Evolutionary conservation across 805 yeast species (phyloP), one percentile per base, ranked within the genome.

Genomic region (Scheffersomyces lignosus): DNA sequence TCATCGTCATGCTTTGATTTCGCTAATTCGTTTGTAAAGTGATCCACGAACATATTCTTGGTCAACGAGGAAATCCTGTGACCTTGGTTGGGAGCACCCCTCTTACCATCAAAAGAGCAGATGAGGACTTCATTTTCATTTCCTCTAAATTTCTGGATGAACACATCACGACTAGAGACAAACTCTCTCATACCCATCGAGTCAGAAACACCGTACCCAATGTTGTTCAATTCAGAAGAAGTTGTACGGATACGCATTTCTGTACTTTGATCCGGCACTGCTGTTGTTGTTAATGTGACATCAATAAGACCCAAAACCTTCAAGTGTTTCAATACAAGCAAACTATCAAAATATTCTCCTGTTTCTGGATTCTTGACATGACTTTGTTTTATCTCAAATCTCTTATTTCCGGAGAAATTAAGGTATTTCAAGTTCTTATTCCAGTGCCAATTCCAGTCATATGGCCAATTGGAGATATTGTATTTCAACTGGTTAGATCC

Each of bases 381-480:
- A 34, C 75, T 66, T 28, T 82, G 85, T 53, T 82, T 85, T 51
- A 93, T 90, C 55, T 93, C 98, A 45, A 93, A 79, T 45, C 96
- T 75, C 55, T 85, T 84, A 56, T 93, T 93, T 26, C 97, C 97
- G 0, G 97, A 88, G 39, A 93, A 82, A 58, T 91, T 93, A 56
- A 93, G 73, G 51, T 84, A 89, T 48, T 73, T 79, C 59, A 93
- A 69, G 28, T 80, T 78, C 36, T 75, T 69, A 55, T 93, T 93
- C 69, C 81, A 81, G 50, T 84, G 81, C 99, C 99, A 93, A 62
- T 88, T 93, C 97, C 98, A 93, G 58, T 93, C 99, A 55, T 87
- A 91, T 12, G 93, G 95, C 76, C 89, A 87, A 59, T 93, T 93
- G 3, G 93, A 84, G 38, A 91, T 88, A 51, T 93, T 93, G 61